Evolutionary conservation across 164 flowering plant genomes (phyloP), one percentile per base, ranked within the genome.

Genomic region (Cinnamomum micranthum): DNA sequence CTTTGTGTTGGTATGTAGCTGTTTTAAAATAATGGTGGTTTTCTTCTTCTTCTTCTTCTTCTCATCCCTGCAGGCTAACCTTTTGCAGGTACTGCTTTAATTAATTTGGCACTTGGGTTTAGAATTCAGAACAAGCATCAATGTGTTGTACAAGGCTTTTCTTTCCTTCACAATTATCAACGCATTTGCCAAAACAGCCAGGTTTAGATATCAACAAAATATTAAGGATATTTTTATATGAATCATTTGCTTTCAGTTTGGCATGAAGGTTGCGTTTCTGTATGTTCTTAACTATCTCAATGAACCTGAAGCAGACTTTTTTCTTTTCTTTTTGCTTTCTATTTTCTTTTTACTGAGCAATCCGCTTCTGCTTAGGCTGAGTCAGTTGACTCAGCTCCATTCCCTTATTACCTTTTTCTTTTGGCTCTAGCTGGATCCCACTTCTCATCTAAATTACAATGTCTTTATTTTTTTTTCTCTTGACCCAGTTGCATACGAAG

Each of bases 71-170:
- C 27, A 55, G 24, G 25, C 27, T 59, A 23, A 47, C 58, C 10
- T 35, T 50, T 62, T 77, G n/a, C 79, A 90, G 98, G 98, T 28
- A 86, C 94, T 79, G 84, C 97, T 69, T 86, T 94, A 69, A 85
- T 94, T 77, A 94, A 91, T 82, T 80, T 94, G 69, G 90, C 93
- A 27, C 94, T 91, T 73, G 93, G 93, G 55, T 84, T 83, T 73
- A 85, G 98, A 83, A 88, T 94, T 75, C 90, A 85, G 67, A 89
- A 92, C 83, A 91, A 85, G 83, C 90, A 91, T 76, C 90, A 86
- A 65, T 87, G 93, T 80, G 67, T 92, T 62, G 80, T 83, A 64
- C 98, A 94, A 80, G 98, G 97, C 50, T 82, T 94, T 59, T 88
- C 97, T 31, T 94, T 94, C 73, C 95, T 91, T 64, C 84, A 83